These are phyloP conservation scores for Leccinum olivaceopallidum DNA, from an alignment of 768 basidiomycete genomes.

Conservation along the genomic window DNA sequence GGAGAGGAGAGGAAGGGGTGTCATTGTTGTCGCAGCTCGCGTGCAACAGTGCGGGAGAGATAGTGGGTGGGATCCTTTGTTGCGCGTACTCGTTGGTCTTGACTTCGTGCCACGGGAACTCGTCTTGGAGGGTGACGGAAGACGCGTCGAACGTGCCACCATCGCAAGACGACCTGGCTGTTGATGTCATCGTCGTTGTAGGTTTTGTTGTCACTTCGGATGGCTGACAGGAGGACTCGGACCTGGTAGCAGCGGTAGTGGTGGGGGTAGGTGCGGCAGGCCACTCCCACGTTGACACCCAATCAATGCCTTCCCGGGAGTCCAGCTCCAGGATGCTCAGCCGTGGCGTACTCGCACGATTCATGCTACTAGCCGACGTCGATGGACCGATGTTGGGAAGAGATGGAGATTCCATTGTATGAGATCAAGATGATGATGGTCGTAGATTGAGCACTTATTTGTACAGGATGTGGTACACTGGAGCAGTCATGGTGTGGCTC, in stretches of 20 bases:
- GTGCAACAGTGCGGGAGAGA: constrained; percentile 22
- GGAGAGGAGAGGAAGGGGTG: constrained; percentile 2
- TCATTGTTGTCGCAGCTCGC: background rate
- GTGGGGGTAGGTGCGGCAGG: background rate
- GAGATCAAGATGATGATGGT: background rate
- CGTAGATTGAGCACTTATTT: background rate
- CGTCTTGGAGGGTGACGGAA: constrained; percentile 14
- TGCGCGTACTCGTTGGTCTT: background rate
- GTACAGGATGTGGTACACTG: background rate
- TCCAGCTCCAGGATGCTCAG: background rate
- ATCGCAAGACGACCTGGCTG: background rate
- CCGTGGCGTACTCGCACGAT: background rate
- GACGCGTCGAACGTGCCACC: constrained; percentile 10
- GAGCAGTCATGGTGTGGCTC: background rate
- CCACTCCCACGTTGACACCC: background rate
- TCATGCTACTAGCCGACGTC: background rate
- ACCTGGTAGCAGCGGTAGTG: background rate
- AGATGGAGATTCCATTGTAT: background rate
- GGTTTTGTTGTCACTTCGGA: background rate
- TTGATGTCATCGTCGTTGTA: background rate
- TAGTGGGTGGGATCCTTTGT: constrained; percentile 14
- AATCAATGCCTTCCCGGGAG: background rate
- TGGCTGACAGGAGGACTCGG: background rate
- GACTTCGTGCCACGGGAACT: constrained; percentile 8
- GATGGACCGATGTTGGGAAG: background rate